Evolutionary conservation across 2,329 filamentous ascomycete species (phyloP).

Genomic region (Penicillium hordei): DNA sequence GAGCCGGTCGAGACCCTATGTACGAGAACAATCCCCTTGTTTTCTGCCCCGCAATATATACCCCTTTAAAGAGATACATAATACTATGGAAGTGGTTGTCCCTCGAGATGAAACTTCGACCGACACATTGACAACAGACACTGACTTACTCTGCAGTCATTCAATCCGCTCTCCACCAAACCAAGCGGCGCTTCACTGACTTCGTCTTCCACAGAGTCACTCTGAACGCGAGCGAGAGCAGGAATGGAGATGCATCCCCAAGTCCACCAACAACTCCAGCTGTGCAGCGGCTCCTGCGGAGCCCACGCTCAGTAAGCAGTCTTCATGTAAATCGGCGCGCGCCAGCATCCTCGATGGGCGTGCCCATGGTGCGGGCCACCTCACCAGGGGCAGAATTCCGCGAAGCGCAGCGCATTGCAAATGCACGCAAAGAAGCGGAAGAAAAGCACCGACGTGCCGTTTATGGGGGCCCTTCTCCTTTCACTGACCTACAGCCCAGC

Average conservation of each 20-base stretch:
- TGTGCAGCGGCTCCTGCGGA: slow-evolving; percentile 30
- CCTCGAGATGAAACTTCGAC: background rate
- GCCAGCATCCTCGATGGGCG: slow-evolving; percentile 22
- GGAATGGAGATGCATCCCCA: slow-evolving; percentile 17
- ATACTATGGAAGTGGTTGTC: background rate
- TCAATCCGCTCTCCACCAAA: slow-evolving; percentile 45
- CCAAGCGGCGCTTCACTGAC: slow-evolving; percentile 51
- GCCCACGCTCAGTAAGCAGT: slow-evolving; percentile 38
- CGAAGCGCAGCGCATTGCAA: slow-evolving; percentile 33
- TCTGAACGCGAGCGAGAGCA: slow-evolving; percentile 23
- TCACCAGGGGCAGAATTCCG: slow-evolving; percentile 44
- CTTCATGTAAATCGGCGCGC: slow-evolving; percentile 21
- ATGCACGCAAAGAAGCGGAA: slow-evolving; percentile 30
- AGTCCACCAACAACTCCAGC: slow-evolving; percentile 19
- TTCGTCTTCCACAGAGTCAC: slow-evolving; percentile 49
- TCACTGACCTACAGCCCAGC: slow-evolving; percentile 6
- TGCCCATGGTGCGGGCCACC: slow-evolving; percentile 45
- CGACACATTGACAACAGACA: background rate
- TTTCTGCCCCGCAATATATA: slow-evolving; percentile 17
- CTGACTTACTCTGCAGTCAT: slow-evolving; percentile 40
- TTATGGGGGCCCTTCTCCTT: slow-evolving; percentile 21
- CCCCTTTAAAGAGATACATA: slow-evolving; percentile 15
- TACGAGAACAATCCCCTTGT: slow-evolving; percentile 30
- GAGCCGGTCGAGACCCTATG: slow-evolving; percentile 57
- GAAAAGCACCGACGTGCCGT: slow-evolving; percentile 33